Base-by-base conservation (phyloP, 768 basidiomycete genomes). In the Rhodosporidiobolus odoratus region DNA sequence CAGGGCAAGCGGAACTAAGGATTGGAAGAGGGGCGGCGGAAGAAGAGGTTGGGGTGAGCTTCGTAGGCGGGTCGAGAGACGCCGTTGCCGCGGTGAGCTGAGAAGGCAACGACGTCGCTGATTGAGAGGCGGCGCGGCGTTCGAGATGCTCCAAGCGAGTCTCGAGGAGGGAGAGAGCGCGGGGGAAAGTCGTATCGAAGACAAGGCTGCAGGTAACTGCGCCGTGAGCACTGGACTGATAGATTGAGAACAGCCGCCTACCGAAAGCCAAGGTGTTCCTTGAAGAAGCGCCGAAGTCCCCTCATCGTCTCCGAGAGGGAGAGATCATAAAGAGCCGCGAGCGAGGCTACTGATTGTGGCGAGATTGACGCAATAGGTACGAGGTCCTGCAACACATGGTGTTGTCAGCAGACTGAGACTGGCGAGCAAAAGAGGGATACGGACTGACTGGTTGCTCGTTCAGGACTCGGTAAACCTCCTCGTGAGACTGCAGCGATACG, bases 1-100 rank as follows among this genome's bases (percentile, higher is more conserved):
- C 96, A 0, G 96, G 96, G 81, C 96, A 98, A 23, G 96, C 92
- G 75, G 92, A 93, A 7, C 92, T 88, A 34, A 99, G 82, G 87
- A 99, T 93, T 0, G 96, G 96, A 35, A 97, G 80, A 64, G 82
- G 81, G 17, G 64, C 68, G 25, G 38, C 58, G 10, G 60, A 41
- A 2, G 70, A 72, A 1, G 57, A 53, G 3, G 65, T 23, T 9
- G 70, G 70, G 7, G 56, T 54, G 63, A 69, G 68, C 47, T 71
- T 71, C 2, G 65, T 71, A 12, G 69, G 69, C 15, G 47, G 25
- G 40, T 38, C 9, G 65, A 68, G 68, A 1, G 62, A 8, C 9
- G 61, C 23, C 8, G 62, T 58, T 21, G 68, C 43, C 27, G 65
- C 37, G 47, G 32, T 52, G 37, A 53, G 69, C 35, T 54, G 65